Conservation (phyloP, 768 basidiomycete species). For the Boletus edulis region DNA sequence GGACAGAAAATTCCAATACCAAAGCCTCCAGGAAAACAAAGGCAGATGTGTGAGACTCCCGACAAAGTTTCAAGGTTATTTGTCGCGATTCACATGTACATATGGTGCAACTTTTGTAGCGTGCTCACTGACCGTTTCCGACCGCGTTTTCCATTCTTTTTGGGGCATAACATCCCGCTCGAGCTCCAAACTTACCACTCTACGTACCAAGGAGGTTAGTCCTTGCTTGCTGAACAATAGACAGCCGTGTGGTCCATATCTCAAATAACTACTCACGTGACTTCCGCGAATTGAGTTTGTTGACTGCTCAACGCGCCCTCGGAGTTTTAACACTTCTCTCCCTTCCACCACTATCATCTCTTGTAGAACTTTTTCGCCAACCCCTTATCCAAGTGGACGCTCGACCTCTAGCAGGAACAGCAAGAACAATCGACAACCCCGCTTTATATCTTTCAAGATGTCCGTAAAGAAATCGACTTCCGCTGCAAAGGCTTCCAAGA, state of each 20-base stretch:
- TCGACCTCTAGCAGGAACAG: constrained; percentile 9
- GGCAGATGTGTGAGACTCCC: constrained; percentile 15
- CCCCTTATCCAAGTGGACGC: constrained; percentile 14
- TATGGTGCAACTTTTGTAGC: constrained; percentile 16
- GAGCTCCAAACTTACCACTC: neutral
- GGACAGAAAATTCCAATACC: constrained; percentile 27
- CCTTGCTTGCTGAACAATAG: constrained; percentile 7
- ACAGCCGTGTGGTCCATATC: constrained; percentile 24
- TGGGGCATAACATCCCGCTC: constrained; percentile 10
- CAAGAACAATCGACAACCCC: constrained; percentile 15
- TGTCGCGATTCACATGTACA: constrained; percentile 14
- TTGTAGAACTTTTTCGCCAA: constrained; percentile 23
- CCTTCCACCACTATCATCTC: constrained; percentile 50
- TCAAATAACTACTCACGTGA: constrained; percentile 36
- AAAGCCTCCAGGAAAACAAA: constrained; percentile 16
- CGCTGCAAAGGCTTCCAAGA: constrained; percentile 43
- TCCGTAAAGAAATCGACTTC: constrained; percentile 45
- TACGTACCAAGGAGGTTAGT: neutral
- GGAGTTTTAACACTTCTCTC: constrained; percentile 41
- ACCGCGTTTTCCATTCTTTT: constrained; percentile 19
- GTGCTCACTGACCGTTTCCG: neutral
- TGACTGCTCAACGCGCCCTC: constrained; percentile 39
- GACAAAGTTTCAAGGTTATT: constrained; percentile 15
- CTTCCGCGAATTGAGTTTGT: constrained; percentile 39
- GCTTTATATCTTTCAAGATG: constrained; percentile 25